Base-by-base conservation (phyloP, 768 basidiomycete species). In the Lactifluus volemus region DNA sequence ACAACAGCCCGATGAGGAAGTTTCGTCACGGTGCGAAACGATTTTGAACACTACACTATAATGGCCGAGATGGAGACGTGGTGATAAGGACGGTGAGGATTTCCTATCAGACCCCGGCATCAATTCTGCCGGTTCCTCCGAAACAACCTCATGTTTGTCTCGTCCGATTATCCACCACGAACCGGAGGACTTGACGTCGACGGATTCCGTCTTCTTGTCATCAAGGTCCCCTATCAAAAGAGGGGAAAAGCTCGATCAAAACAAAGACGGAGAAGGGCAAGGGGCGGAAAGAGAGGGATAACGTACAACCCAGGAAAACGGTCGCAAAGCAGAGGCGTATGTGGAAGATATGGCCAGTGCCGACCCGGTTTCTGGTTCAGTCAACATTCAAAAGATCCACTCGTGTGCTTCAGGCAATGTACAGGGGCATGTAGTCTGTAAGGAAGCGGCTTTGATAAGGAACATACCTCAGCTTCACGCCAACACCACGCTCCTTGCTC, bases 21-120 rank as follows among this genome's bases (percentile, higher is more conserved):
- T 86, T 63, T 83, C 84, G 2, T 78, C 82, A 3, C 82, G 92
- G 21, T 92, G 88, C 69, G 92, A 95, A 73, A 93, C 92, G 0
- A 88, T 92, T 7, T 74, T 95, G 30, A 93, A 94, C 70, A 84
- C 84, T 9, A 92, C 91, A n/a, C n/a, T n/a, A n/a, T n/a, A 1
- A 86, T 92, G 84, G 89, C 92, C 0, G 91, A 94, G 75, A 84
- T 93, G 77, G 87, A 89, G 53, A 83, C 80, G 1, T 89, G n/a
- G n/a, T n/a, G n/a, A n/a, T n/a, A n/a, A n/a, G n/a, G n/a, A n/a
- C n/a, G n/a, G n/a, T n/a, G n/a, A n/a, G n/a, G n/a, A n/a, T n/a
- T n/a, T n/a, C n/a, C n/a, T n/a, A n/a, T n/a, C n/a, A n/a, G n/a
- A n/a, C n/a, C n/a, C n/a, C 57, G 42, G 25, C 42, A 53, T 55